Evolutionary conservation across 345 rosid species (phyloP).

Genomic region (Eucalyptus shirleyi): DNA sequence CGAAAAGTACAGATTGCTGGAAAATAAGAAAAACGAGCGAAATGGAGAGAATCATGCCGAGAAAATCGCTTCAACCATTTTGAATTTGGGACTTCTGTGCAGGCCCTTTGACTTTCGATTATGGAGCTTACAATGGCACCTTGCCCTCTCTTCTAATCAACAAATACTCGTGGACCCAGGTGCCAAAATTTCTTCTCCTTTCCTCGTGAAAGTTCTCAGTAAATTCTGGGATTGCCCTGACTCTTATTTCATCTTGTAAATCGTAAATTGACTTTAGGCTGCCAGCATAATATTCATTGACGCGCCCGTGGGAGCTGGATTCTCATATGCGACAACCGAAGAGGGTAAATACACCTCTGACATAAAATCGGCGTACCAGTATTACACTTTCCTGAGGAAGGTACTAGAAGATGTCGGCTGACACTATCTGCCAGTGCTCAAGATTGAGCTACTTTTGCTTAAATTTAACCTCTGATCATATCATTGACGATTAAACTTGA

Average conservation of each 20-base stretch:
- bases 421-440: not conserved
- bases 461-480: not conserved
- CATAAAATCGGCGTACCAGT: not conserved
- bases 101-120: conserved; percentile 17
- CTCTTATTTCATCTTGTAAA: not conserved
- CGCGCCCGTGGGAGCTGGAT: conserved; percentile 23
- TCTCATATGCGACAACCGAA: conserved; percentile 7
- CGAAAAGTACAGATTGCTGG: not conserved
- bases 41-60: not conserved
- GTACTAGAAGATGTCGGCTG: not conserved
- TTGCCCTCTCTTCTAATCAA: conserved; percentile 7
- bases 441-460: not conserved
- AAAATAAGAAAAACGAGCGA: not conserved
- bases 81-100: not conserved
- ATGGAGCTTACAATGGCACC: conserved; percentile 1
- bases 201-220: not conserved
- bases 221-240: not conserved
- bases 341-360: not conserved
- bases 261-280: not conserved
- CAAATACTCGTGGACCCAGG: conserved; percentile 22
- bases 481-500: not conserved
- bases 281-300: conserved; percentile 29
- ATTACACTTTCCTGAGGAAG: conserved; percentile 15
- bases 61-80: not conserved
- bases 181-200: not conserved